Percentiles rank a stretch among this genome's conserved stretches.
These are phyloP conservation scores for Diplodia mutila DNA, from an alignment of 2,329 filamentous ascomycete genomes.

Conservation along the genomic window DNA sequence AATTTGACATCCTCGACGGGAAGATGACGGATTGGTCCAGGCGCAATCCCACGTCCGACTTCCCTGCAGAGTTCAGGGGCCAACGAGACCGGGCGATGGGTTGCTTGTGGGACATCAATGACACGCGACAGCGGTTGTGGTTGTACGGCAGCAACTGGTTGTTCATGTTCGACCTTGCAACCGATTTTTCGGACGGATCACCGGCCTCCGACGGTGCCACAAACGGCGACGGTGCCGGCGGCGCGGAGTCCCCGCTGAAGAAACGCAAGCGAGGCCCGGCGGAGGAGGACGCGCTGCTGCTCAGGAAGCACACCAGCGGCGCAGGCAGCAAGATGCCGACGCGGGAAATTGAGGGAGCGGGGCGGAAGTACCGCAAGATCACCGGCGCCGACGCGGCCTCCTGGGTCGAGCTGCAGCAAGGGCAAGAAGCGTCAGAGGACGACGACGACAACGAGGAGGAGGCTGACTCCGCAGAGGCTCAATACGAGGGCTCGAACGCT, in stretches of 20 bases:
- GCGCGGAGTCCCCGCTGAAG: conserved; percentile 34
- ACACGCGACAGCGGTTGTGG: conserved; percentile 67
- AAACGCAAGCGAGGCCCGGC: conserved; percentile 31
- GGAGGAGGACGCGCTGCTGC: conserved; percentile 40
- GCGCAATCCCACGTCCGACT: conserved; percentile 73
- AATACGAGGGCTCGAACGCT: conserved; percentile 36
- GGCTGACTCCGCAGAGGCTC: conserved; percentile 42
- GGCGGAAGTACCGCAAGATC: conserved; percentile 55
- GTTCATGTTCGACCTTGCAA: conserved; percentile 86
- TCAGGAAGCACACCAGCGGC: conserved; percentile 52
- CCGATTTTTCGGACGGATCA: conserved; percentile 59
- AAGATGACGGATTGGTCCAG: conserved; percentile 83
- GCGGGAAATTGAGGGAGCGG: conserved; percentile 50
- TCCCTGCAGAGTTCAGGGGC: conserved; percentile 74
- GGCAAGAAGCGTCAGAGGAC: conserved; percentile 34
- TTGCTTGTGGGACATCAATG: conserved; percentile 76
- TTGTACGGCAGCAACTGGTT: conserved; percentile 85
- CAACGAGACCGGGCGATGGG: conserved; percentile 82
- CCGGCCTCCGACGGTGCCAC: conserved; percentile 26
- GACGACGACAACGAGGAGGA: conserved; percentile 29
- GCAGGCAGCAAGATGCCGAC: conserved; percentile 58
- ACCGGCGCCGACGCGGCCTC: conserved; percentile 42
- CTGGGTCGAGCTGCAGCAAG: conserved; percentile 37
- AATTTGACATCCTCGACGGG: conserved; percentile 79
- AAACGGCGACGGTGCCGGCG: conserved; percentile 14